Evolutionary conservation across 257 asterid species (phyloP), one percentile per base, ranked within the genome.

Genomic region (Lithospermum erythrorhizon): DNA sequence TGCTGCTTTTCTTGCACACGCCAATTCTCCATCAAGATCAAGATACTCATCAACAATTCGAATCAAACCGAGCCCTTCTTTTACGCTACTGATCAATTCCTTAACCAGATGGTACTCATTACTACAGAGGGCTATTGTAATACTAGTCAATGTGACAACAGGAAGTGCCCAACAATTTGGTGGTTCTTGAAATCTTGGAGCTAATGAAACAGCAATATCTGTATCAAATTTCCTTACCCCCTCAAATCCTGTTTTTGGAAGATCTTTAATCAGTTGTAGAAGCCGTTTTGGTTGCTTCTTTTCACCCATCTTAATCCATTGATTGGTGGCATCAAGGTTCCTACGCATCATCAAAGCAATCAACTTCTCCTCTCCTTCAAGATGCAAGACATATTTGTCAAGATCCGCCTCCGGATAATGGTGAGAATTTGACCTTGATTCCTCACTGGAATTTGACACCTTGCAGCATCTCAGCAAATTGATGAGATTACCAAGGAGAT

Each of bases 131-230:
- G 97, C 85, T 6, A 82, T 70, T 15, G 97, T 90, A 51, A 87
- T 84, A 84, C 94, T 84, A 62, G 94, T 72, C 61, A 89, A 66
- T 19, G 97, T 87, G 59, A 78, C 95, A 57, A 87, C 86, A n/a
- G 97, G 97, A 49, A 89, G 95, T 53, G 95, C 91, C 95, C 97
- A 89, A 75, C 89, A 71, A 65, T 84, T 76, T 4, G 83, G 90
- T 59, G 95, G 94, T 64, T 84, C 86, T 59, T 71, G 82, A 21
- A 65, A 71, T 55, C 77, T 84, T 41, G 49, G 18, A 13, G 17
- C 49, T 54, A 89, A 66, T 14, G 94, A 77, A 62, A 73, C 86
- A 57, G 86, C 81, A 20, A 53, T 62, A 54, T 72, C 70, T 21
- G 63, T 79, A 73, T 89, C 95, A 21, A 89, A 89, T 56, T 59